phyloP scores from a whole-genome alignment of 495 filamentous ascomycete genomes.

The Penicillium daleae region DNA sequence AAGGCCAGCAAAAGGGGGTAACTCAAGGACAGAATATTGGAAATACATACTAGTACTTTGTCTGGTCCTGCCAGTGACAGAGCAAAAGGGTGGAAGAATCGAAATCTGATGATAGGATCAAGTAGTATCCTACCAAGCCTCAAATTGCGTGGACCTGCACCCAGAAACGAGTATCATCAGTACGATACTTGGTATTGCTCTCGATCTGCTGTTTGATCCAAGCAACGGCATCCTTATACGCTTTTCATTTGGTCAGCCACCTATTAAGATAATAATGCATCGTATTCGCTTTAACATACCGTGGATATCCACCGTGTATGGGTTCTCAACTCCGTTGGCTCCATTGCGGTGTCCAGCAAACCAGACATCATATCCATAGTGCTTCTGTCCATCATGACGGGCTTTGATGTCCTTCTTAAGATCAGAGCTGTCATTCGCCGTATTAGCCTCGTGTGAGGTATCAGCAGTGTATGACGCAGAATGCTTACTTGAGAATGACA shows the following conservation, averaged over 20 bases:
- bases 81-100: background rate
- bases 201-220: constrained; percentile 39
- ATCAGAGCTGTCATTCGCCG: constrained; percentile 16
- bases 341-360: constrained; percentile 36
- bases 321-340: constrained; percentile 25
- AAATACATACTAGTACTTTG: background rate
- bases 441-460: background rate
- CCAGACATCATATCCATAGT: constrained; percentile 34
- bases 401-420: constrained; percentile 31
- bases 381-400: constrained; percentile 31
- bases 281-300: constrained; percentile 17
- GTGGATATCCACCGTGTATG: constrained; percentile 28
- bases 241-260: constrained; percentile 14
- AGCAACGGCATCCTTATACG: constrained; percentile 27
- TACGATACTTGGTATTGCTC: constrained; percentile 25
- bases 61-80: background rate
- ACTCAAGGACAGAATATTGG: background rate
- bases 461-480: background rate
- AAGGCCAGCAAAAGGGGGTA: background rate
- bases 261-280: background rate
- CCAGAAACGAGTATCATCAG: constrained; percentile 34
- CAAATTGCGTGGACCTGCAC: constrained; percentile 32
- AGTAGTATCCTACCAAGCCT: background rate
- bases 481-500: constrained; percentile 33
- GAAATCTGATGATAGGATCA: background rate